Conservation (phyloP, 192 early-diverging fungal genomes). For the Backusella macrospora region DNA sequence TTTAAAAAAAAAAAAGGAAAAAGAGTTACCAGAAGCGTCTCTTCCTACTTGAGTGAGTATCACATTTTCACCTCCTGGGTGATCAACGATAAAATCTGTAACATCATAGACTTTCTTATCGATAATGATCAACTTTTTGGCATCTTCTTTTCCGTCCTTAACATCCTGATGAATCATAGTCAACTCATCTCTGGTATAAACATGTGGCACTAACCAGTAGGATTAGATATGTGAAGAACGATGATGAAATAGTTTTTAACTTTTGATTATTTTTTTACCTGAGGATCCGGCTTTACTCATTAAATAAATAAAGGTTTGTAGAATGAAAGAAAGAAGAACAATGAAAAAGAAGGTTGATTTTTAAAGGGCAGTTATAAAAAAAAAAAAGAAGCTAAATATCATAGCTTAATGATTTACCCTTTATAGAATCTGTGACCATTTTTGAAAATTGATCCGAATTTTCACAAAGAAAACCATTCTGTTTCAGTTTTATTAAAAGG, state of each 20-base stretch:
- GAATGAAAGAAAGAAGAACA: not conserved
- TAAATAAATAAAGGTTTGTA: not conserved
- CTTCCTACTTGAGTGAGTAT: constrained; percentile 78
- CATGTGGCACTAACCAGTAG: constrained; percentile 17
- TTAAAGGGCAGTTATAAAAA: not conserved
- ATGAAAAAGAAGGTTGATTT: not conserved
- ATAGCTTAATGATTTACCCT: constrained; percentile 13
- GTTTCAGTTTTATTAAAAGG: not conserved
- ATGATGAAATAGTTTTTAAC: not conserved
- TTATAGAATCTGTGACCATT: not conserved
- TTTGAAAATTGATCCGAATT: not conserved
- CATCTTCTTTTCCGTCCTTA: constrained; percentile 41
- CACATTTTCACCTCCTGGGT: constrained; percentile 76
- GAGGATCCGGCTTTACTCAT: not conserved
- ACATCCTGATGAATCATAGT: constrained; percentile 17
- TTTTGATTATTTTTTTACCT: not conserved
- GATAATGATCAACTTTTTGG: constrained; percentile 63
- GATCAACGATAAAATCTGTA: constrained; percentile 68
- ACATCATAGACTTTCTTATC: constrained; percentile 84
- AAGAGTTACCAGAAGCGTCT: constrained; percentile 67
- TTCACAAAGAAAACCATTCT: not conserved
- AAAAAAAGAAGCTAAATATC: constrained; percentile 4
- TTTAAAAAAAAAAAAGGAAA: not conserved
- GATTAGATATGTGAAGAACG: not conserved
- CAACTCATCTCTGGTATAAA: constrained; percentile 33